A percentile compares a stretch with the other conserved stretches of the same genome.
Evolutionary conservation across 495 filamentous ascomycete species (phyloP).

Genomic region (Hypoxylon crocopeplum): DNA sequence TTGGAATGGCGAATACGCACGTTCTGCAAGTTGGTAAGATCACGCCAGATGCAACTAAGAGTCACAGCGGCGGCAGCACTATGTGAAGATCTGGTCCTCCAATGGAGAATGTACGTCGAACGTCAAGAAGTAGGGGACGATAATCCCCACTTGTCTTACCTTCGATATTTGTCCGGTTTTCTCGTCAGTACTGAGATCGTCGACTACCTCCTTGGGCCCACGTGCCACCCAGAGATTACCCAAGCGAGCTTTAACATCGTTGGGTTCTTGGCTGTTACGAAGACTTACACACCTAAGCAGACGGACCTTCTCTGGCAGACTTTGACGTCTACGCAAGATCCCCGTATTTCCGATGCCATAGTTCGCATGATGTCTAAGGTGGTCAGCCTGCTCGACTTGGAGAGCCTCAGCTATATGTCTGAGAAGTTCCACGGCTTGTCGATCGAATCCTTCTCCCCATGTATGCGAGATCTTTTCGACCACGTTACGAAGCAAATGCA

Average conservation of each 20-base stretch:
- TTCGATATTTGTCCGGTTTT: slow-evolving; percentile 70
- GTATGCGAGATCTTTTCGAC: slow-evolving; percentile 61
- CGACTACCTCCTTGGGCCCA: slow-evolving; percentile 87
- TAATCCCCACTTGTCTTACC: slow-evolving; percentile 48
- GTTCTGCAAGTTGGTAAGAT: slow-evolving; percentile 73
- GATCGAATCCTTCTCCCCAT: slow-evolving; percentile 60
- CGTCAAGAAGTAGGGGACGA: slow-evolving; percentile 51
- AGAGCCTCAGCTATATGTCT: slow-evolving; percentile 71
- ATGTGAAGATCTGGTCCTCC: slow-evolving; percentile 70
- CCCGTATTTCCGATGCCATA: slow-evolving; percentile 80
- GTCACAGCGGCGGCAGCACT: slow-evolving; percentile 74
- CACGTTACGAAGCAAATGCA: slow-evolving; percentile 44
- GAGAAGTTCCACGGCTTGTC: slow-evolving; percentile 74
- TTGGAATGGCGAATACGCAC: slow-evolving; percentile 74
- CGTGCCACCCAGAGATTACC: slow-evolving; percentile 91
- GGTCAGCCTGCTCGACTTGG: slow-evolving; percentile 62
- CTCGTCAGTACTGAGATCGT: slow-evolving; percentile 71
- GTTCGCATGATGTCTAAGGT: slow-evolving; percentile 76
- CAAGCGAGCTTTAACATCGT: slow-evolving; percentile 81
- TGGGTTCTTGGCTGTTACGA: slow-evolving; percentile 85
- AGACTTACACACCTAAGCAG: slow-evolving; percentile 71
- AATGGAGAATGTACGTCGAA: slow-evolving; percentile 60
- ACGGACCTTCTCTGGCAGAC: slow-evolving; percentile 87
- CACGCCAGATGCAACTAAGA: slow-evolving; percentile 88
- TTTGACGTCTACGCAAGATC: slow-evolving; percentile 81